phyloP scores from a whole-genome alignment of 371 early-diverging fungal genomes.

The Paraphysoderma sedebokerense region DNA sequence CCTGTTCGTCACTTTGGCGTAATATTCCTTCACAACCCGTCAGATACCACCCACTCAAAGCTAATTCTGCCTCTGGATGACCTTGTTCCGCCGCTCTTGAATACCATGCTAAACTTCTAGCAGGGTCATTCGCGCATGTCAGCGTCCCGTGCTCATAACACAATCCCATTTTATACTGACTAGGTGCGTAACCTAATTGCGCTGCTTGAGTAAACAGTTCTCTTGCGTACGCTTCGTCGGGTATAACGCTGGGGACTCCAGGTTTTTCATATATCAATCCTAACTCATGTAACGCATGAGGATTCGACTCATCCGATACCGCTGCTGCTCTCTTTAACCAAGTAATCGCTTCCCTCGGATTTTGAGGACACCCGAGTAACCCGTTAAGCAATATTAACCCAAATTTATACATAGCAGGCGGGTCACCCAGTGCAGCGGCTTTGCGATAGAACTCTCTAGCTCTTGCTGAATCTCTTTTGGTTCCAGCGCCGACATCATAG shows the following conservation, averaged over 20 bases:
- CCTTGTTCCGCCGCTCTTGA: slow-evolving; percentile 78
- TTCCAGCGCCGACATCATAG: slow-evolving; percentile 88
- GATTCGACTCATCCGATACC: slow-evolving; percentile 71
- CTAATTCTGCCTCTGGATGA: slow-evolving; percentile 62
- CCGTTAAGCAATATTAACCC: slow-evolving; percentile 77
- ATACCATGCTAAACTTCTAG: slow-evolving; percentile 90
- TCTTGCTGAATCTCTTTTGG: slow-evolving; percentile 61
- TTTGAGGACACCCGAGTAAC: slow-evolving; percentile 36
- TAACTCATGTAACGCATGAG: slow-evolving; percentile 85
- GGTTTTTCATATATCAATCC: slow-evolving; percentile 71
- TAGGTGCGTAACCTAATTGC: slow-evolving; percentile 79
- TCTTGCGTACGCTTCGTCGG: slow-evolving; percentile 67
- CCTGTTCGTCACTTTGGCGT: slow-evolving; percentile 61
- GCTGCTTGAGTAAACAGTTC: slow-evolving; percentile 79
- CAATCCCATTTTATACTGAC: slow-evolving; percentile 80
- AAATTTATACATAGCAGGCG: slow-evolving; percentile 88
- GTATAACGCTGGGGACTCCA: slow-evolving; percentile 55
- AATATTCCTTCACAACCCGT: slow-evolving; percentile 66
- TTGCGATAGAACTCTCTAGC: slow-evolving; percentile 85
- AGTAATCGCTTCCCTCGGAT: slow-evolving; percentile 74
- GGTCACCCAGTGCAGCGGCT: slow-evolving; percentile 83
- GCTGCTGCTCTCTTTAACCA: slow-evolving; percentile 87
- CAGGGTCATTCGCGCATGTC: slow-evolving; percentile 71
- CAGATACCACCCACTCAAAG: slow-evolving; percentile 77
- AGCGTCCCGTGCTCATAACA: slow-evolving; percentile 88